Evolutionary conservation across 192 early-diverging fungal genomes (phyloP).

Genomic region (Podila minutissima): DNA sequence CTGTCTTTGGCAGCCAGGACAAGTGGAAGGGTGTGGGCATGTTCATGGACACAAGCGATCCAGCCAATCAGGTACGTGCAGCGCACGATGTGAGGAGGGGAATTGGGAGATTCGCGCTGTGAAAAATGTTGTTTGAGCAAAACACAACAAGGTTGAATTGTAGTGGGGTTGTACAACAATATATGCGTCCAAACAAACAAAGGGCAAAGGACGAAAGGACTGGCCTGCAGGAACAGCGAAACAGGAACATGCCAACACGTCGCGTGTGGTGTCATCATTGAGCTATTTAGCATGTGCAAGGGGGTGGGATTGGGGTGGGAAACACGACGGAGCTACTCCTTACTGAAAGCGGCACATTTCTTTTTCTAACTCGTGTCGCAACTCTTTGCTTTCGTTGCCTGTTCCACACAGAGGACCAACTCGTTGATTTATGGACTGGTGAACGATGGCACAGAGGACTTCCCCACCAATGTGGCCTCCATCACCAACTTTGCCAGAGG

Average conservation of each 20-base stretch:
- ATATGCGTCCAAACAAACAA: too few species aligned
- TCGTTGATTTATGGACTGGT: slow-evolving; percentile 64
- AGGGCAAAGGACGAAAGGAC: too few species aligned
- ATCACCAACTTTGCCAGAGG: slow-evolving; percentile 42
- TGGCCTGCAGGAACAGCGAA: too few species aligned
- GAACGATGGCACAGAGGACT: slow-evolving; percentile 70
- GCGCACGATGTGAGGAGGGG: background rate
- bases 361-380: background rate
- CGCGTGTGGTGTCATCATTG: too few species aligned
- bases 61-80: slow-evolving; percentile 47
- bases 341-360: too few species aligned
- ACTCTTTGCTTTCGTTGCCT: background rate
- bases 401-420: slow-evolving; percentile 51
- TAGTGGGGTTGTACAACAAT: too few species aligned
- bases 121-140: background rate
- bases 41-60: slow-evolving; percentile 71
- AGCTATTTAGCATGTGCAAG: too few species aligned
- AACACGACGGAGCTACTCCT: too few species aligned
- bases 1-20: slow-evolving; percentile 73
- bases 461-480: slow-evolving; percentile 25
- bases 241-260: too few species aligned
- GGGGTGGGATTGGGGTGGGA: too few species aligned
- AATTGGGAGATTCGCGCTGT: background rate
- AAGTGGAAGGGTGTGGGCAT: slow-evolving; percentile 73
- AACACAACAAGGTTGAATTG: too few species aligned